phyloP scores from a whole-genome alignment of 176 grass and related monocot genomes.

The Zea luxurians region DNA sequence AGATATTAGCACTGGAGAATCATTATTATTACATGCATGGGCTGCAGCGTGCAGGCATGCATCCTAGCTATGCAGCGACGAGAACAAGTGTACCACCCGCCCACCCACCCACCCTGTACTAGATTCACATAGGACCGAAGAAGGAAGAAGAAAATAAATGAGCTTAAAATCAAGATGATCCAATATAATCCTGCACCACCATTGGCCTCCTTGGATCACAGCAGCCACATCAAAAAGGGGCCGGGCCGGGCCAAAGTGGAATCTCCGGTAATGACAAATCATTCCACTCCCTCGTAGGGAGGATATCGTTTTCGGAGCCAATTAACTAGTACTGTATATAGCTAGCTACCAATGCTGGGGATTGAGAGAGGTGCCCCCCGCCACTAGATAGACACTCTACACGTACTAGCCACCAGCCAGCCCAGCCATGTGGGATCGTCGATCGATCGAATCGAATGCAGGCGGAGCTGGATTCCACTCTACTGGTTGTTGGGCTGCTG shows the following conservation, averaged over 20 bases:
- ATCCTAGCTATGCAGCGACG: too few relatives aligned
- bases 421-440: background rate
- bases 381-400: background rate
- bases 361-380: slow-evolving; percentile 15
- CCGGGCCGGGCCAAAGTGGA: slow-evolving; percentile 24
- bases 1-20: too few relatives aligned
- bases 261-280: slow-evolving; percentile 32
- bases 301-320: slow-evolving; percentile 29
- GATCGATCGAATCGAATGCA: background rate
- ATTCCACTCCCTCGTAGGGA: background rate
- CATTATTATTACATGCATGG: too few relatives aligned
- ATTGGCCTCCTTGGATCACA: slow-evolving; percentile 43
- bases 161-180: background rate
- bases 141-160: background rate
- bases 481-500: slow-evolving; percentile 17
- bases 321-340: background rate
- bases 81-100: too few relatives aligned
- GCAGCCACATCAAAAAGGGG: slow-evolving; percentile 35
- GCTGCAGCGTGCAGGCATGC: too few relatives aligned
- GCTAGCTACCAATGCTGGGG: background rate
- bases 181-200: slow-evolving; percentile 32
- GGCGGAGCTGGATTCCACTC: slow-evolving; percentile 44
- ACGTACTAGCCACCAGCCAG: background rate
- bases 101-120: background rate
- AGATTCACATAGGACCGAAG: background rate